A percentile compares a stretch with the other conserved stretches of the same genome.
Conservation (phyloP, 148 eudicot genomes). For the Drosera capensis region DNA sequence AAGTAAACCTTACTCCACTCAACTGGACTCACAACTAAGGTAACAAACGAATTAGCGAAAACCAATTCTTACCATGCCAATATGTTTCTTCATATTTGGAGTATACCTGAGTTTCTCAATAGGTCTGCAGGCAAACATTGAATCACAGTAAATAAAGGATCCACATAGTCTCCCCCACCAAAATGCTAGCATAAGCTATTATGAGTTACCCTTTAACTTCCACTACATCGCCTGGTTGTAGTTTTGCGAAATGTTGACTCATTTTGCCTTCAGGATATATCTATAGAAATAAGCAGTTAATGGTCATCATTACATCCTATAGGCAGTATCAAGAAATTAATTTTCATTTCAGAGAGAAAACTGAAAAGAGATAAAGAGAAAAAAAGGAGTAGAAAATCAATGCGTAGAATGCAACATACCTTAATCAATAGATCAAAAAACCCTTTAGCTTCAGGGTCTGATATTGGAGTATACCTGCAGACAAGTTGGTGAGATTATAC, state of each 20-base stretch:
- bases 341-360: too few species aligned
- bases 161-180: background rate
- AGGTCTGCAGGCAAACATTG: constrained; percentile 44
- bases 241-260: constrained; percentile 92
- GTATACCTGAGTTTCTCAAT: constrained; percentile 85
- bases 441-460: constrained; percentile 83
- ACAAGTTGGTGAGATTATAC: constrained; percentile 8
- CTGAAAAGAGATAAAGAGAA: too few species aligned
- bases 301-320: background rate
- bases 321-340: background rate
- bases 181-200: background rate
- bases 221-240: constrained; percentile 81
- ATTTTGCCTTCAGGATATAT: constrained; percentile 96
- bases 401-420: too few species aligned
- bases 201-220: constrained; percentile 88
- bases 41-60: background rate
- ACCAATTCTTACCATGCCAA: constrained; percentile 75
- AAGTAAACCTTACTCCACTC: background rate
- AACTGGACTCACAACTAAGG: background rate
- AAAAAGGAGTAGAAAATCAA: too few species aligned
- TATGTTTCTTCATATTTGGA: constrained; percentile 98
- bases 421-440: constrained; percentile 89
- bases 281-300: constrained; percentile 17
- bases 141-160: constrained; percentile 1
- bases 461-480: constrained; percentile 88